Evolutionary conservation across 768 basidiomycete species (phyloP).

Genomic region (Pleurotus eryngii): DNA sequence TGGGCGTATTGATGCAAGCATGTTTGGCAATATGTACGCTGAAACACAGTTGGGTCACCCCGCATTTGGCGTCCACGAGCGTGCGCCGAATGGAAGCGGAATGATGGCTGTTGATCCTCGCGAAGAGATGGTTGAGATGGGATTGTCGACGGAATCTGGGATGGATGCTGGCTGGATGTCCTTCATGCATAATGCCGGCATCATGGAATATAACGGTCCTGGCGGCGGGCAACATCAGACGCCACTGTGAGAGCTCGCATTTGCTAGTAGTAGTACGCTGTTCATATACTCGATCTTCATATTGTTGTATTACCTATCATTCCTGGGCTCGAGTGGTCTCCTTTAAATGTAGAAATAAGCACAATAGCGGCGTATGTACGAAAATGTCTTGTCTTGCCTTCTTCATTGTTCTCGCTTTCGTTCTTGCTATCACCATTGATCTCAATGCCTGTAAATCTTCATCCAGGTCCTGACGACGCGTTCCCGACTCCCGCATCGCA

Average conservation of each 20-base stretch:
- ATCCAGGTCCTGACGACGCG: slow-evolving; percentile 48
- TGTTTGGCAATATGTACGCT: background rate
- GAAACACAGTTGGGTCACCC: background rate
- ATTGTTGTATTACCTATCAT: background rate
- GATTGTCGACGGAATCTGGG: slow-evolving; percentile 39
- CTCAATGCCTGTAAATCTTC: slow-evolving; percentile 12
- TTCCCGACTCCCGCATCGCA: slow-evolving; percentile 62
- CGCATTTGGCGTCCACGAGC: background rate
- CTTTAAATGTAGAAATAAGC: background rate
- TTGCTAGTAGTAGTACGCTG: background rate
- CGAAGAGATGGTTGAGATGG: slow-evolving; percentile 35
- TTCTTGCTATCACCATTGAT: slow-evolving; percentile 11
- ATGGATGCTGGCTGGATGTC: slow-evolving; percentile 48
- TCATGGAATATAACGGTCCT: slow-evolving; percentile 28
- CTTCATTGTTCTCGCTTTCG: background rate
- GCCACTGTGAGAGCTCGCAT: background rate
- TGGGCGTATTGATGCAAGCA: background rate
- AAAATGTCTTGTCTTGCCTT: background rate
- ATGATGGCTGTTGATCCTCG: slow-evolving; percentile 3
- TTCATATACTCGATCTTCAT: background rate
- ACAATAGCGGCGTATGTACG: background rate
- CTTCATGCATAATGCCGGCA: slow-evolving; percentile 49
- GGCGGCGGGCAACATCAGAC: background rate
- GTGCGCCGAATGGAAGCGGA: background rate
- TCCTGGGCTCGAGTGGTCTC: background rate